phyloP scores from a whole-genome alignment of 2,329 filamentous ascomycete genomes.

The Tolypocladium endophyticum region DNA sequence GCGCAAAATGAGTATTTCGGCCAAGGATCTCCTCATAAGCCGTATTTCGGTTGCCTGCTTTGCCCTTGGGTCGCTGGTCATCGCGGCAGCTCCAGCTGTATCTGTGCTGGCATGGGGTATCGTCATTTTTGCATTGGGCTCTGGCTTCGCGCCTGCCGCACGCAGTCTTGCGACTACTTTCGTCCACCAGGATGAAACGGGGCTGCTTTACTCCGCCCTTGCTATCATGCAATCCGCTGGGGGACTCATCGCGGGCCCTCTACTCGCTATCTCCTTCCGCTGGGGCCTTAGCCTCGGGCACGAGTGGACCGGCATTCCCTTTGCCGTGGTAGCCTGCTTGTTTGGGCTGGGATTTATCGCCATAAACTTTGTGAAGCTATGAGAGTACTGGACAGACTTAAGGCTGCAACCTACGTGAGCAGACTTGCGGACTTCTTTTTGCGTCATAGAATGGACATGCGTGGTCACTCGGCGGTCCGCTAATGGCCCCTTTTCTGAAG shows the following conservation, averaged over 20 bases:
- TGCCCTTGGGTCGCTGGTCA: not conserved
- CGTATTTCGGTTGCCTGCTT: not conserved
- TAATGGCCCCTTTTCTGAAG: no score
- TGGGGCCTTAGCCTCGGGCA: not conserved
- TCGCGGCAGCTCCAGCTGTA: not conserved
- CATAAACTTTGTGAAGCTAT: not conserved
- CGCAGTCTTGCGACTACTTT: not conserved
- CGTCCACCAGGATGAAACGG: not conserved
- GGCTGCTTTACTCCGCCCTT: not conserved
- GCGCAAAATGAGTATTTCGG: not conserved
- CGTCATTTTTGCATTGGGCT: not conserved
- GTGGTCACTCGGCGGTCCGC: no score
- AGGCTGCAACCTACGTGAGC: not conserved
- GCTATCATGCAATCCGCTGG: not conserved
- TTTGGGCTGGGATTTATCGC: not conserved
- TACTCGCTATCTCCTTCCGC: not conserved
- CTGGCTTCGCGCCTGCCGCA: not conserved
- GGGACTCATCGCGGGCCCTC: not conserved
- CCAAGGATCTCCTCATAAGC: not conserved
- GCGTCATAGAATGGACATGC: not conserved
- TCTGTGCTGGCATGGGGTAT: not conserved
- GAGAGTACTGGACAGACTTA: no score
- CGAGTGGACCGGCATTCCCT: slow-evolving; percentile 1
- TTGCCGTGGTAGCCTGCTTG: not conserved
- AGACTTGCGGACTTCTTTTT: not conserved